phyloP scores from a whole-genome alignment of 805 yeast genomes.

The Crinitomyces ghanaensis region DNA sequence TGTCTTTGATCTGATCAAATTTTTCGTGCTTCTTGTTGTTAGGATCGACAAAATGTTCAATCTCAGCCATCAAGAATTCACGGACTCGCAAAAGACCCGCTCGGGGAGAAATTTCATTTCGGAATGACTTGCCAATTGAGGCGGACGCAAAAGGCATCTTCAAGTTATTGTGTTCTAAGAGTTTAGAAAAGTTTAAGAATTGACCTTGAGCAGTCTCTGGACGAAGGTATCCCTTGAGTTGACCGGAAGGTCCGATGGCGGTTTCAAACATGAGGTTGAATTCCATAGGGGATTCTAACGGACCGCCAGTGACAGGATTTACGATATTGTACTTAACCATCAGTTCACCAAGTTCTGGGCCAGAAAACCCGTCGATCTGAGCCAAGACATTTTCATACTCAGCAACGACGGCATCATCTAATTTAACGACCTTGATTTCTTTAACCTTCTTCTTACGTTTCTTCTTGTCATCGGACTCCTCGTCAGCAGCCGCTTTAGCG shows the following conservation, averaged over 20 bases:
- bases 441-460: conserved; percentile 94
- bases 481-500: conserved; percentile 54
- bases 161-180: conserved; percentile 88
- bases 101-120: conserved; percentile 98
- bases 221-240: conserved; percentile 85
- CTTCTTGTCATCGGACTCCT: conserved; percentile 75
- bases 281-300: conserved; percentile 81
- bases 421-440: conserved; percentile 79
- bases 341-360: conserved; percentile 81
- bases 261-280: conserved; percentile 99
- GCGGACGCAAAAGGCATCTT: conserved; percentile 99
- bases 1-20: conserved; percentile 63
- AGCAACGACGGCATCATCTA: conserved; percentile 64
- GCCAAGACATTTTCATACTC: conserved; percentile 86
- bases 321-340: conserved; percentile 72
- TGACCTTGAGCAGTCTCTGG: conserved; percentile 99
- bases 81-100: conserved; percentile 96
- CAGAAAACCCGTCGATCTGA: conserved; percentile 85
- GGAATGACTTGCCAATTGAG: conserved; percentile 94
- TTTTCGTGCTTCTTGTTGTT: conserved; percentile 69
- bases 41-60: conserved; percentile 97
- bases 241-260: conserved; percentile 98
- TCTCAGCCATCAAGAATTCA: conserved; percentile 98
- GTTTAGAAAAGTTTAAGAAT: conserved; percentile 86
- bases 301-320: conserved; percentile 84